Conservation (phyloP, 2,329 filamentous ascomycete species). For the Pyricularia grisea region DNA sequence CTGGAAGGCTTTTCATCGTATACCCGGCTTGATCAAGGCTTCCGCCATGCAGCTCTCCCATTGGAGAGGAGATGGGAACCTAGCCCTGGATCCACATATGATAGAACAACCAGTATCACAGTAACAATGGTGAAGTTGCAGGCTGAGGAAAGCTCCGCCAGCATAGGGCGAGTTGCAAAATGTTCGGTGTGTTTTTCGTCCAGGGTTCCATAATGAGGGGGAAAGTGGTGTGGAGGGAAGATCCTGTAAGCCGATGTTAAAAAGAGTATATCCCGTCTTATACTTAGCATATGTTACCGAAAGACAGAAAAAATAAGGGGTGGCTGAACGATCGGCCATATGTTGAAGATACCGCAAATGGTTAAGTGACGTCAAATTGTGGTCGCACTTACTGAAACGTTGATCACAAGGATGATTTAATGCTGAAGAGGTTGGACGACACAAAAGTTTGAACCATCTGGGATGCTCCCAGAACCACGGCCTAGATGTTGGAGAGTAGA, state of each 20-base stretch:
- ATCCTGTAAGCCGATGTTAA: neutral
- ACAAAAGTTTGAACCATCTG: neutral
- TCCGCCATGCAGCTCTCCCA: neutral
- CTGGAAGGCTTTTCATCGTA: neutral
- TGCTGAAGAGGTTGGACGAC: conserved; percentile 1
- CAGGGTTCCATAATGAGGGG: neutral
- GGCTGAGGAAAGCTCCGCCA: neutral
- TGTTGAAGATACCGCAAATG: neutral
- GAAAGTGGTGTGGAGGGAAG: neutral
- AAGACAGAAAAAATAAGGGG: neutral
- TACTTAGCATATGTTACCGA: neutral
- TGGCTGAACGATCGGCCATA: neutral
- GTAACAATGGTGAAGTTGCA: neutral
- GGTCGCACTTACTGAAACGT: neutral
- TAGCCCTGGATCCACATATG: neutral
- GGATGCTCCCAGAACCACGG: neutral
- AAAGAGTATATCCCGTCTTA: neutral
- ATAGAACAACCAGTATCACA: neutral
- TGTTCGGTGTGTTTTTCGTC: neutral
- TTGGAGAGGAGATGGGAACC: neutral
- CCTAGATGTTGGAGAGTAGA: neutral
- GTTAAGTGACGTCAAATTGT: neutral
- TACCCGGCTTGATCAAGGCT: neutral
- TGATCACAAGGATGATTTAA: neutral
- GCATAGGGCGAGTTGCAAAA: neutral